Evolutionary conservation across 768 basidiomycete genomes (phyloP), one percentile per base, ranked within the genome.

Genomic region (Floccularia luteovirens): DNA sequence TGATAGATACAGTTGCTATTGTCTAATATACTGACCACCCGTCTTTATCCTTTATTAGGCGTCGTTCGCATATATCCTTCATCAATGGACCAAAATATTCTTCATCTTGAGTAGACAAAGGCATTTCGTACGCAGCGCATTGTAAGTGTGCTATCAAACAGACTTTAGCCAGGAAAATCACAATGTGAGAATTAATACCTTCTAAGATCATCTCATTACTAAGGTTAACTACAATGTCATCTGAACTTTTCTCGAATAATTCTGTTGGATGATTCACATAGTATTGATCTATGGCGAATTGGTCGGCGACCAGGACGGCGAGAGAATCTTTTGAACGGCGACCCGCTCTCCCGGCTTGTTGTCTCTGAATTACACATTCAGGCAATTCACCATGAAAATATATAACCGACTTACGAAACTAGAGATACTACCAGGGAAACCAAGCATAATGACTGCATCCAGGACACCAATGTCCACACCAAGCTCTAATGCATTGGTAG

Each of bases 391-490:
- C 36, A 31, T 25, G 13, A 17, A 20, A 41, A 31, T n/a, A 36
- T 23, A 10, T 3, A 56, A 76, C 17, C 11, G 11, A 16, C 19
- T 50, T 43, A 90, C 89, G 43, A 90, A 84, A 48, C 87, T 91
- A 0, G 90, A 82, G 24, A 92, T 61, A 30, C 73, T 76, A 39
- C 75, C 67, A 0, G 90, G 90, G 55, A 93, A 90, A 1, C 88
- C 88, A 21, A 91, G 73, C 74, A 90, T 87, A 41, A 94, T 76
- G 30, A 93, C 90, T 5, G 84, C 87, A 52, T 93, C 91, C 38
- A 92, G 58, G n/a, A 72, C 75, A 12, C 88, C 90, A 24, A 92
- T 91, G 50, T 92, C 89, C n/a, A 91, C 82, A 11, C 90, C 90
- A 5, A 93, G 75, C 57, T 94, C 91, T 10, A 93, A 70, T 0